A percentile compares a stretch with the other conserved stretches of the same genome.
Evolutionary conservation across 2,329 filamentous ascomycete species (phyloP).

Genomic region (Aspergillus sp.): DNA sequence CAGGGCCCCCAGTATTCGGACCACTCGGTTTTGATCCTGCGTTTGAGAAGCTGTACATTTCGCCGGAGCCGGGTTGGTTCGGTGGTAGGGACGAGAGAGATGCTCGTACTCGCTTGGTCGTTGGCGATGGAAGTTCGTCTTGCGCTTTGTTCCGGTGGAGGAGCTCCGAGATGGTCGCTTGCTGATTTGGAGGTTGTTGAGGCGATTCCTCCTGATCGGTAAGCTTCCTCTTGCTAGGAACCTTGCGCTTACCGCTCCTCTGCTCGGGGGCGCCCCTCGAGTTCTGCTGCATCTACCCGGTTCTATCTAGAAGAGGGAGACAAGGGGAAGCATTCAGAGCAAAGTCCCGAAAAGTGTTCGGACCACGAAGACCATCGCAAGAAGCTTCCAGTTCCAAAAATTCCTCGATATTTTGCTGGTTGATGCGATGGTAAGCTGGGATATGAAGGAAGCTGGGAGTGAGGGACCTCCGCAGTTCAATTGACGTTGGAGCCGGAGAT

Average conservation of each 20-base stretch:
- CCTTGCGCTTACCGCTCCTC: conserved; percentile 45
- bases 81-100: conserved; percentile 12
- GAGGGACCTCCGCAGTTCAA: conserved; percentile 12
- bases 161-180: conserved; percentile 47
- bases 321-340: conserved; percentile 21
- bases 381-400: not conserved
- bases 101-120: conserved; percentile 43
- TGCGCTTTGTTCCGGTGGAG: conserved; percentile 37
- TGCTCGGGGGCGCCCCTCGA: conserved; percentile 38
- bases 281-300: conserved; percentile 46
- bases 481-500: conserved; percentile 26
- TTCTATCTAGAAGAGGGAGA: conserved; percentile 25
- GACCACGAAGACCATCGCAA: conserved; percentile 20
- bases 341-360: conserved; percentile 17
- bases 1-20: conserved; percentile 42
- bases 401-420: not conserved
- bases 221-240: conserved; percentile 43
- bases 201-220: conserved; percentile 34
- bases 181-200: conserved; percentile 32
- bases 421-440: conserved; percentile 4
- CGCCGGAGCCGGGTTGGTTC: conserved; percentile 35
- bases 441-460: conserved; percentile 3
- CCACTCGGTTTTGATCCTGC: conserved; percentile 43
- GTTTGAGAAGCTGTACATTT: conserved; percentile 56
- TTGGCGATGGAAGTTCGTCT: conserved; percentile 30